Evolutionary conservation across 345 rosid species (phyloP).

Genomic region (Populus nigra): DNA sequence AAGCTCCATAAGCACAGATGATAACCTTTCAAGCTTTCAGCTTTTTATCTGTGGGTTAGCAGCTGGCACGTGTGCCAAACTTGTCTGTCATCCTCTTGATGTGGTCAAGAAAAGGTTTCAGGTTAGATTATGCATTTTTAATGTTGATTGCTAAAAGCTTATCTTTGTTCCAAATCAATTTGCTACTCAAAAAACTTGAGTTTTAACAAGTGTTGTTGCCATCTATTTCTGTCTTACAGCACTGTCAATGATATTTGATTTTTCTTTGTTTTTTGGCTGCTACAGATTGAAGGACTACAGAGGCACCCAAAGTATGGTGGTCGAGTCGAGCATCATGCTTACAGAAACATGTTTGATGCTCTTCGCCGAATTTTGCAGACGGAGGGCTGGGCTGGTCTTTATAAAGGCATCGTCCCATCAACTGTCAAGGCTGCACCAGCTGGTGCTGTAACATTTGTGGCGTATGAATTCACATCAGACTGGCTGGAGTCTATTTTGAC

Average conservation of each 20-base stretch:
- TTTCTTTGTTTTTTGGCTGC: constrained; percentile 11
- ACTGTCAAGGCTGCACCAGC: constrained; percentile 98
- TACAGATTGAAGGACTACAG: constrained; percentile 82
- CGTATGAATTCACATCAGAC: constrained; percentile 69
- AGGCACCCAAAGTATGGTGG: constrained; percentile 93
- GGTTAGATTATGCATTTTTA: constrained; percentile 45
- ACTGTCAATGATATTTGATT: background rate
- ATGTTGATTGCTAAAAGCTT: background rate
- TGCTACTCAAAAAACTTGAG: background rate
- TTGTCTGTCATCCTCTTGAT: constrained; percentile 98
- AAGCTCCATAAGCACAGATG: constrained; percentile 34
- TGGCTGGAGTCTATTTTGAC: constrained; percentile 72
- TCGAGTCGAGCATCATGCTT: constrained; percentile 62
- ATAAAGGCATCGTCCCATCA: constrained; percentile 91
- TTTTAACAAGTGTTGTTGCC: background rate
- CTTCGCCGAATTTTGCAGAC: constrained; percentile 45
- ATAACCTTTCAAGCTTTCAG: constrained; percentile 70
- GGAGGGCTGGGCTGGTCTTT: constrained; percentile 93
- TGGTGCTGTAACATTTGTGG: constrained; percentile 93
- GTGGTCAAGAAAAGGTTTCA: constrained; percentile 97
- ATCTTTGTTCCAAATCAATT: background rate
- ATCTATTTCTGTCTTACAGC: background rate
- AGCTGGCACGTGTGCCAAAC: constrained; percentile 96
- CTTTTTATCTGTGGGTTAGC: constrained; percentile 82
- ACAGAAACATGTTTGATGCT: constrained; percentile 80